Percentiles rank a stretch among this genome's conserved stretches.
phyloP scores from a whole-genome alignment of 192 early-diverging fungal genomes.

The Polychytrium aggregatum region DNA sequence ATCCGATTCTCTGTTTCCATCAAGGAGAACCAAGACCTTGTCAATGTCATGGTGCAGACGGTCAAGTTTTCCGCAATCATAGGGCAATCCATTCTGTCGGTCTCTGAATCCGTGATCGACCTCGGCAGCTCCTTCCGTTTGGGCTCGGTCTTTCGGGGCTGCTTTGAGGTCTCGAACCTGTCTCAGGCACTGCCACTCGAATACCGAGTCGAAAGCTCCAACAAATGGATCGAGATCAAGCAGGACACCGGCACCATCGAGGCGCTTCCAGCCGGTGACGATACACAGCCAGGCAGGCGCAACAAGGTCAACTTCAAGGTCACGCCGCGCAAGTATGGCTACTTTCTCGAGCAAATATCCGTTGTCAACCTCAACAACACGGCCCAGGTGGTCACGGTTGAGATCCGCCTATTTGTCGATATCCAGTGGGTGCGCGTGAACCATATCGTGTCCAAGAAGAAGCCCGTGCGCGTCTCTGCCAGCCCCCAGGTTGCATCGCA shows the following conservation, averaged over 20 bases:
- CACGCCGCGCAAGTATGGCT: constrained; percentile 39
- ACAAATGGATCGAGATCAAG: neutral
- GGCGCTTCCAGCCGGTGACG: too few species aligned
- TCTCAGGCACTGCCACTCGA: too few species aligned
- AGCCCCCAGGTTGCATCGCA: too few species aligned
- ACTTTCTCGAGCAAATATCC: constrained; percentile 47
- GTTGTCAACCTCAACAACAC: constrained; percentile 63
- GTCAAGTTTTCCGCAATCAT: constrained; percentile 71
- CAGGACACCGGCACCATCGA: neutral
- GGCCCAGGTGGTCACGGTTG: constrained; percentile 45
- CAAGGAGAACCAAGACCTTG: constrained; percentile 29
- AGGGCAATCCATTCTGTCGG: constrained; percentile 62
- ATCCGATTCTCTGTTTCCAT: constrained; percentile 59
- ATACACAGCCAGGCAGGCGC: neutral
- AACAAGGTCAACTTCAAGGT: constrained; percentile 47
- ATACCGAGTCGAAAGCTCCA: too few species aligned
- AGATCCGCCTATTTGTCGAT: constrained; percentile 63
- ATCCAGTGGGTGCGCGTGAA: constrained; percentile 24
- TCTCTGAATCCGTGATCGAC: constrained; percentile 54
- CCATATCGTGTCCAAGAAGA: too few species aligned
- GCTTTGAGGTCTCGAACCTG: too few species aligned
- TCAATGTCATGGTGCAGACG: constrained; percentile 55
- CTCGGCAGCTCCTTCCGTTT: constrained; percentile 34
- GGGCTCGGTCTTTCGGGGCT: too few species aligned
- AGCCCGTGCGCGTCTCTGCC: too few species aligned